These are phyloP conservation scores for Penicillium sp. DNA, from an alignment of 2,329 filamentous ascomycete genomes.

Conservation along the genomic window DNA sequence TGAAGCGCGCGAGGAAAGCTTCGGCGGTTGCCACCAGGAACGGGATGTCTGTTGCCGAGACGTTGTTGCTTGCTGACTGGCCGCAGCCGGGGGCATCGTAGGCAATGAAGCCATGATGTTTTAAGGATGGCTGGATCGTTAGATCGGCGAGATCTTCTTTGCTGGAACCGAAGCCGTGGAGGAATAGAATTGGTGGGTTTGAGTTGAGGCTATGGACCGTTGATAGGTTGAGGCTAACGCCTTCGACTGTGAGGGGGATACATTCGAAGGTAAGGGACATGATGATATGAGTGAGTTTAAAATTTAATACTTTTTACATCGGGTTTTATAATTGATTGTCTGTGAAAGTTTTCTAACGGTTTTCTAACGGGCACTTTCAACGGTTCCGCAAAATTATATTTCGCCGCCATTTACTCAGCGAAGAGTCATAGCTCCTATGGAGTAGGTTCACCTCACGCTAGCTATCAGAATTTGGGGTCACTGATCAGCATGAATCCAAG, in stretches of 20 bases:
- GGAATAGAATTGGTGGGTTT: constrained; percentile 21
- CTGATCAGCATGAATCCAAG: neutral
- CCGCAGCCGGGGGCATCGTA: constrained; percentile 28
- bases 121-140: constrained; percentile 12
- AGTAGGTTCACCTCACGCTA: neutral
- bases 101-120: constrained; percentile 19
- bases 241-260: constrained; percentile 19
- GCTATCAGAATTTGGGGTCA: neutral
- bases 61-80: constrained; percentile 16
- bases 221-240: constrained; percentile 18
- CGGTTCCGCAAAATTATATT: constrained; percentile 4
- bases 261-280: constrained; percentile 13
- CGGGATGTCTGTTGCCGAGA: constrained; percentile 22
- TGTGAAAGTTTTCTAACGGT: neutral
- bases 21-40: constrained; percentile 25
- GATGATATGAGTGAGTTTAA: neutral
- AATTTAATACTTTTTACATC: neutral
- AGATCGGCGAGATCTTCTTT: constrained; percentile 27
- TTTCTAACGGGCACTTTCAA: neutral
- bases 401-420: constrained; percentile 4
- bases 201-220: constrained; percentile 21
- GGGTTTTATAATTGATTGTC: neutral
- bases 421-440: neutral
- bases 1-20: constrained; percentile 19
- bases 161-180: constrained; percentile 28